These are phyloP conservation scores for Chaetomium olivaceum DNA, from an alignment of 2,329 filamentous ascomycete genomes.

Conservation along the genomic window DNA sequence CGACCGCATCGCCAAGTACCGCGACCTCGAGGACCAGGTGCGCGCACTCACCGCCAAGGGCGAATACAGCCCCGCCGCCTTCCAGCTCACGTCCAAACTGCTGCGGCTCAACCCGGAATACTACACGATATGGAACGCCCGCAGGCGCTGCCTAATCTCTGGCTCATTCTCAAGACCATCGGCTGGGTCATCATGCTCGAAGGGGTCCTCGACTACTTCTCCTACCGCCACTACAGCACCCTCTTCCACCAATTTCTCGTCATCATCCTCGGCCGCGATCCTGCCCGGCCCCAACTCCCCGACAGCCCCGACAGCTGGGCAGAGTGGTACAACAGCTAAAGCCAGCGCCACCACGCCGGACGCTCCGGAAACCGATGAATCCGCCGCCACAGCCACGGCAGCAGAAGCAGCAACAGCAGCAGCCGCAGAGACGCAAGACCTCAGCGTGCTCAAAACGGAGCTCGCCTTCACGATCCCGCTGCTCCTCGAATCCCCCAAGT, in stretches of 20 bases:
- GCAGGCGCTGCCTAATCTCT: slow-evolving; percentile 68
- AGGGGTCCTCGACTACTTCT: slow-evolving; percentile 56
- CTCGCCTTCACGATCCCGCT: slow-evolving; percentile 81
- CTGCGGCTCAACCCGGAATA: slow-evolving; percentile 80
- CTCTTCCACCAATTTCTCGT: slow-evolving; percentile 62
- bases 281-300: slow-evolving; percentile 48
- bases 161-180: slow-evolving; percentile 57
- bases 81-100: slow-evolving; percentile 70
- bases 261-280: slow-evolving; percentile 55
- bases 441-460: slow-evolving; percentile 67
- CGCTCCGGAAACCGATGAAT: not conserved
- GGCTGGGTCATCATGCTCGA: slow-evolving; percentile 55
- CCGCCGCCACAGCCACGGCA: not conserved
- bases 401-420: slow-evolving; percentile 2
- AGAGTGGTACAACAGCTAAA: slow-evolving; percentile 57
- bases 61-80: slow-evolving; percentile 59
- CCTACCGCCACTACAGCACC: slow-evolving; percentile 57
- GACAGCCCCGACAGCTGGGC: slow-evolving; percentile 53
- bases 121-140: slow-evolving; percentile 89
- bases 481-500: slow-evolving; percentile 85
- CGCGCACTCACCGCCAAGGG: slow-evolving; percentile 43
- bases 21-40: slow-evolving; percentile 28
- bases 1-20: slow-evolving; percentile 62
- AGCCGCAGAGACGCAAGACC: slow-evolving; percentile 34
- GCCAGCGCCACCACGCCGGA: not conserved